Conservation (phyloP, 179 eudicot species). For the Gypsophila paniculata region DNA sequence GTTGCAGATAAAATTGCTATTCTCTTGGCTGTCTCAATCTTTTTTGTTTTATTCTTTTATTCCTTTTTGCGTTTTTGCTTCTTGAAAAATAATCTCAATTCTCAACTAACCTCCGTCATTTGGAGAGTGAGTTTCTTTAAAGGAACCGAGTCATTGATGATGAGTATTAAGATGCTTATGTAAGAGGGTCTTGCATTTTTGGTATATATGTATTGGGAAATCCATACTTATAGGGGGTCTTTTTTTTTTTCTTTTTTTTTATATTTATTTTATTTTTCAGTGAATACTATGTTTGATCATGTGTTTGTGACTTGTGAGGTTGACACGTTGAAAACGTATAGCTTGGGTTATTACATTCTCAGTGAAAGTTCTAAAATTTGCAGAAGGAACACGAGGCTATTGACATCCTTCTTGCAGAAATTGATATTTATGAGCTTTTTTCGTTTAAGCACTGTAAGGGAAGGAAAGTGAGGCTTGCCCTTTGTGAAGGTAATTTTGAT, state of each 20-base stretch:
- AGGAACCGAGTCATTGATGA: background rate
- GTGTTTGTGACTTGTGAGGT: background rate
- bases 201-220: background rate
- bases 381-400: conserved; percentile 92
- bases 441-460: conserved; percentile 94
- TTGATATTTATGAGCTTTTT: conserved; percentile 94
- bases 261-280: background rate
- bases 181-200: background rate
- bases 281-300: background rate
- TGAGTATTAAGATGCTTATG: background rate
- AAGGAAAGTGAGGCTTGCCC: conserved; percentile 86
- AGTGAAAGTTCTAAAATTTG: conserved; percentile 24
- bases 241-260: background rate
- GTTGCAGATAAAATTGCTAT: background rate
- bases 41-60: background rate
- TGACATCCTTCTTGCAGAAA: conserved; percentile 95
- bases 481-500: conserved; percentile 72
- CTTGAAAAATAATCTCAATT: background rate
- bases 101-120: background rate
- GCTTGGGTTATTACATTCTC: conserved; percentile 12
- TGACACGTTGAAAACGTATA: background rate
- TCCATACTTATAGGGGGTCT: background rate
- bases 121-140: background rate
- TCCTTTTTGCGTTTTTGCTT: background rate
- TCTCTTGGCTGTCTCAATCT: background rate